Evolutionary conservation across 2,329 filamentous ascomycete genomes (phyloP).

Genomic region (Chrysoporthe austroafricana): DNA sequence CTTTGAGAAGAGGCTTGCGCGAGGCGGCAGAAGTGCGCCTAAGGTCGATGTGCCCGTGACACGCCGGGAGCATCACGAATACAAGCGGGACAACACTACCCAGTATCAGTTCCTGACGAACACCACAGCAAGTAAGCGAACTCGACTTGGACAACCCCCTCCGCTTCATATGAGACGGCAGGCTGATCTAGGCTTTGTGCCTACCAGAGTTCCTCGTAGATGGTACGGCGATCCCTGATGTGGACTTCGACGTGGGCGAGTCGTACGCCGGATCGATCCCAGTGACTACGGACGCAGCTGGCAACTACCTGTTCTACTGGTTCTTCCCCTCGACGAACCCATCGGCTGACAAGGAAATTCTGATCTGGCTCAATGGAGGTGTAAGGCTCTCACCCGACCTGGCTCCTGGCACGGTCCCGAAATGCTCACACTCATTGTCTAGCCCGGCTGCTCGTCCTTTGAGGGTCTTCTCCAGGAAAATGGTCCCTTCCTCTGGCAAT

Average conservation of each 20-base stretch:
- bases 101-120: slow-evolving; percentile 27
- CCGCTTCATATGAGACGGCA: neutral
- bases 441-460: slow-evolving; percentile 65
- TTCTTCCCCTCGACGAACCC: slow-evolving; percentile 64
- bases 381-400: slow-evolving; percentile 34
- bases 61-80: slow-evolving; percentile 15
- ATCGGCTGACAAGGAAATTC: slow-evolving; percentile 58
- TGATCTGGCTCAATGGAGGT: slow-evolving; percentile 65
- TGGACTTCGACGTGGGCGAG: slow-evolving; percentile 70
- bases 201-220: slow-evolving; percentile 62
- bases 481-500: slow-evolving; percentile 72
- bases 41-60: slow-evolving; percentile 7
- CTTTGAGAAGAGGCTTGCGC: slow-evolving; percentile 22
- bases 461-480: slow-evolving; percentile 77
- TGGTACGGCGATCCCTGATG: slow-evolving; percentile 66
- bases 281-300: slow-evolving; percentile 53
- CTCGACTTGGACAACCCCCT: neutral
- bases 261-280: slow-evolving; percentile 67
- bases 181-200: neutral
- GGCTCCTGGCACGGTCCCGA: too few species aligned
- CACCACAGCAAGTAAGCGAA: slow-evolving; percentile 24
- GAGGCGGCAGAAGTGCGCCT: slow-evolving; percentile 8
- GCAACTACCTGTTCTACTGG: slow-evolving; percentile 62
- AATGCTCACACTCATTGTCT: neutral
- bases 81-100: slow-evolving; percentile 24